A percentile compares a stretch with the other conserved stretches of the same genome.
phyloP scores from a whole-genome alignment of 768 basidiomycete genomes.

The Phanerochaete sordida region DNA sequence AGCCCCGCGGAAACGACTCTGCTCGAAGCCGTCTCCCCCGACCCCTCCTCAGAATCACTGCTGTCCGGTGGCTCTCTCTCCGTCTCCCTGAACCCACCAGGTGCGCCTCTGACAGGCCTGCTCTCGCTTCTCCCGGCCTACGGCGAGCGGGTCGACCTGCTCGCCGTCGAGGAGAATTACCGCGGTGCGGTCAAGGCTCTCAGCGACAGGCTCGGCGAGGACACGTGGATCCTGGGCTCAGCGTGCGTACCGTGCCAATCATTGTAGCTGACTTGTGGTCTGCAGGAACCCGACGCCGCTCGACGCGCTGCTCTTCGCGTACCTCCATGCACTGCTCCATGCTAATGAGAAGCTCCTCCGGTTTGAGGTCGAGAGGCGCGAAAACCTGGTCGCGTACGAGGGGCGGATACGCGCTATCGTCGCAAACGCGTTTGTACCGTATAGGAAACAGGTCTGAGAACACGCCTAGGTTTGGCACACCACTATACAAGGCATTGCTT shows the following conservation, averaged over 20 bases:
- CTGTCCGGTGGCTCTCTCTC: slow-evolving; percentile 32
- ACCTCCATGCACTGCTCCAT: slow-evolving; percentile 64
- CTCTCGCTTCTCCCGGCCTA: slow-evolving; percentile 57
- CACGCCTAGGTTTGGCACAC: too few relatives aligned
- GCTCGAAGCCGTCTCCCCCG: slow-evolving; percentile 38
- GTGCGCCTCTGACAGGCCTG: slow-evolving; percentile 71
- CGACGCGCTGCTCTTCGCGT: slow-evolving; percentile 81
- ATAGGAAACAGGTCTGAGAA: neutral
- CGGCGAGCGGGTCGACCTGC: slow-evolving; percentile 52
- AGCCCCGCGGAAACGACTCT: slow-evolving; percentile 19
- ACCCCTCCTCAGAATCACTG: slow-evolving; percentile 26
- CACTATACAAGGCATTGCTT: too few relatives aligned
- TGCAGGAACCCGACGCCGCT: slow-evolving; percentile 70
- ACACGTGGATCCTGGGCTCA: slow-evolving; percentile 81
- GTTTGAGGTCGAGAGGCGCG: slow-evolving; percentile 63
- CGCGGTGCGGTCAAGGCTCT: slow-evolving; percentile 69
- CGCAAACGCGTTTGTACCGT: slow-evolving; percentile 41
- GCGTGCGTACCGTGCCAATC: slow-evolving; percentile 54
- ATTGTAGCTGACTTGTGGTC: too few relatives aligned
- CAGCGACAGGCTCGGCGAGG: slow-evolving; percentile 69
- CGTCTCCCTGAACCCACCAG: slow-evolving; percentile 58
- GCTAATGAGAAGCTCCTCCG: slow-evolving; percentile 38
- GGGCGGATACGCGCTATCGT: slow-evolving; percentile 59
- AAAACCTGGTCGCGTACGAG: slow-evolving; percentile 83
- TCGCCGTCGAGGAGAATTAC: slow-evolving; percentile 54